Base-by-base conservation (phyloP, 371 early-diverging fungal species). In the Mortierella sp. region DNA sequence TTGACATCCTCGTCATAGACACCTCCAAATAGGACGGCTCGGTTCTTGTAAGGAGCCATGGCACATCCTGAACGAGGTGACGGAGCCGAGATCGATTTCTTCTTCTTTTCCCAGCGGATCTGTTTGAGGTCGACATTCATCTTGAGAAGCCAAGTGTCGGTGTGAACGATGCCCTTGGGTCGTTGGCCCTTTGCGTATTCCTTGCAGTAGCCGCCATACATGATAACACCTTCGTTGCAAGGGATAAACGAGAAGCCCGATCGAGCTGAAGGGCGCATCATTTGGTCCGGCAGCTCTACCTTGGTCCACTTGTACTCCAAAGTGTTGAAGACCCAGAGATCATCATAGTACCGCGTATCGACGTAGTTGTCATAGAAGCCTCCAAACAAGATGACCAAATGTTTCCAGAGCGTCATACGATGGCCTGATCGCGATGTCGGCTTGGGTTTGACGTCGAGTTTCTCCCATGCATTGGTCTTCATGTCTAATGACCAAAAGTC, bases 151-250 rank as follows among this genome's bases (percentile, higher is more conserved):
- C 90, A 90, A 37, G 83, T 71, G 51, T 90, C 90, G 12, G 76
- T 78, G 51, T 84, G 82, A 3, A 85, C 81, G 14, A 81, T 58
- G 2, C 89, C 89, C 45, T 78, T 73, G 28, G 84, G 72, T 52
- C 78, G 66, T 73, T 87, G 67, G 1, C 86, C 89, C 73, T 89
- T 89, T 43, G 78, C 71, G 39, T 81, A 60, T 44, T 79, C 79
- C 62, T 87, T 90, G 52, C 80, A 82, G 69, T 88, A 90, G 3
- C 90, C 90, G 28, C 90, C 90, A 64, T 86, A 88, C 29, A 90
- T 39, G 54, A 81, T 79, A 2, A 84, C 72, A 24, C 79, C 79
- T 9, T 81, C 68, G 31, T 67, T 70, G 50, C 71, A 68, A 13
- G 84, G 69, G 34, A 87, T 69, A 41, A 88, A 80, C 45, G 86